Percentiles rank a stretch among this genome's conserved stretches.
phyloP scores from a whole-genome alignment of 495 filamentous ascomycete genomes.

The Penicillium manginii region DNA sequence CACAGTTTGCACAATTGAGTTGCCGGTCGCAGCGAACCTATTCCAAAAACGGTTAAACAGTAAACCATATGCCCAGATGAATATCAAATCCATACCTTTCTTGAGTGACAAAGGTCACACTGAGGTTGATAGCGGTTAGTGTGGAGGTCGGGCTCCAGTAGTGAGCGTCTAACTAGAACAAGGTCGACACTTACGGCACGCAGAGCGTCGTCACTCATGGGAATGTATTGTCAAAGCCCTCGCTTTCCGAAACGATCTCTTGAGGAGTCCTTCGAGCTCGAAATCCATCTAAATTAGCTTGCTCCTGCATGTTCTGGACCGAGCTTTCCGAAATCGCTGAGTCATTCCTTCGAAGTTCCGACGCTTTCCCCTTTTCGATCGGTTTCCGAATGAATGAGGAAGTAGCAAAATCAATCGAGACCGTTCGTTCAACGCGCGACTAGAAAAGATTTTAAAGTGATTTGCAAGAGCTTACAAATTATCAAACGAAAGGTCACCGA shows the following conservation, averaged over 20 bases:
- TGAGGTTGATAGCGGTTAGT: conserved; percentile 12
- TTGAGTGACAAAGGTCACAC: conserved; percentile 29
- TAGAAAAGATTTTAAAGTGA: no score
- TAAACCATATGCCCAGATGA: no score
- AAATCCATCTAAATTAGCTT: background rate
- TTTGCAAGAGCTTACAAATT: no score
- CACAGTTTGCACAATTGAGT: conserved; percentile 29
- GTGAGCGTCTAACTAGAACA: background rate
- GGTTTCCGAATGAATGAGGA: conserved; percentile 13
- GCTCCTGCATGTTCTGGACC: background rate
- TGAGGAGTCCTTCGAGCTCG: background rate
- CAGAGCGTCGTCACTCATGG: conserved; percentile 18
- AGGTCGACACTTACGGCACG: conserved; percentile 19
- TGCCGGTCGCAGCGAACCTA: conserved; percentile 33
- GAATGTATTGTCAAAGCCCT: background rate
- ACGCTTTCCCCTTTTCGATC: conserved; percentile 9
- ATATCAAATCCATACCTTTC: conserved; percentile 21
- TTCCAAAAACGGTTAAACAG: background rate
- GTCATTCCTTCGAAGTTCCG: background rate
- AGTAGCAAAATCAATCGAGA: background rate
- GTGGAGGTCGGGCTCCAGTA: background rate
- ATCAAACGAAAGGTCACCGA: no score
- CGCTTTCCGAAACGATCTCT: background rate
- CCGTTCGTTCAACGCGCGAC: background rate
- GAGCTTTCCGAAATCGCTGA: background rate